A percentile compares a stretch with the other conserved stretches of the same genome.
These are phyloP conservation scores for Dothistroma pini DNA, from an alignment of 2,329 filamentous ascomycete species.

Conservation along the genomic window DNA sequence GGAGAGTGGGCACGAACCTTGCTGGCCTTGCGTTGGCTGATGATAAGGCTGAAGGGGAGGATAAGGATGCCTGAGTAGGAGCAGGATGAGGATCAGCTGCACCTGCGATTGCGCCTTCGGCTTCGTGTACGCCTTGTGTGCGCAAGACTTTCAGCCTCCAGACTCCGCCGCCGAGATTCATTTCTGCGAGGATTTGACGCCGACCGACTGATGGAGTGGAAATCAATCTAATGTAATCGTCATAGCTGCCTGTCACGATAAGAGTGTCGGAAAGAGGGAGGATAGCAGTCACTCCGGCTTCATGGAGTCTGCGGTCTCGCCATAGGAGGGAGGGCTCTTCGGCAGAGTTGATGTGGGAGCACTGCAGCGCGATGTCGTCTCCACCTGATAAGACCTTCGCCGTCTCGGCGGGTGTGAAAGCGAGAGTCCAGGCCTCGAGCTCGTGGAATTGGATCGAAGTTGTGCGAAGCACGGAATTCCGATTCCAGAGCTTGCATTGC, in stretches of 20 bases:
- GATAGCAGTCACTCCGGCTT: constrained; percentile 85
- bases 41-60: background rate
- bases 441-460: constrained; percentile 39
- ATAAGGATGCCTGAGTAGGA: background rate
- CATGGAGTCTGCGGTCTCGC: constrained; percentile 59
- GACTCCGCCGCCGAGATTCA: constrained; percentile 72
- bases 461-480: constrained; percentile 27
- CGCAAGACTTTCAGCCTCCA: constrained; percentile 72
- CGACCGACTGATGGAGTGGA: constrained; percentile 39
- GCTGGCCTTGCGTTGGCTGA: background rate
- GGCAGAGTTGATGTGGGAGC: constrained; percentile 10
- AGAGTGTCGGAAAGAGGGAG: constrained; percentile 63
- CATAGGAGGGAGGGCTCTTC: constrained; percentile 25
- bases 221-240: constrained; percentile 73
- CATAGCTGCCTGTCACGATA: constrained; percentile 85
- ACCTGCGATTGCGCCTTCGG: constrained; percentile 4
- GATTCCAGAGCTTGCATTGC: constrained; percentile 36
- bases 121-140: background rate
- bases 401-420: constrained; percentile 44
- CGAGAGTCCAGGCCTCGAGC: constrained; percentile 72
- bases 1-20: background rate
- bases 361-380: constrained; percentile 65
- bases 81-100: background rate
- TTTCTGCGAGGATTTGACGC: constrained; percentile 57
- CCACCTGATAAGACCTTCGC: constrained; percentile 61